Base-by-base conservation (phyloP, 768 basidiomycete genomes). In the Lepiota venenata region DNA sequence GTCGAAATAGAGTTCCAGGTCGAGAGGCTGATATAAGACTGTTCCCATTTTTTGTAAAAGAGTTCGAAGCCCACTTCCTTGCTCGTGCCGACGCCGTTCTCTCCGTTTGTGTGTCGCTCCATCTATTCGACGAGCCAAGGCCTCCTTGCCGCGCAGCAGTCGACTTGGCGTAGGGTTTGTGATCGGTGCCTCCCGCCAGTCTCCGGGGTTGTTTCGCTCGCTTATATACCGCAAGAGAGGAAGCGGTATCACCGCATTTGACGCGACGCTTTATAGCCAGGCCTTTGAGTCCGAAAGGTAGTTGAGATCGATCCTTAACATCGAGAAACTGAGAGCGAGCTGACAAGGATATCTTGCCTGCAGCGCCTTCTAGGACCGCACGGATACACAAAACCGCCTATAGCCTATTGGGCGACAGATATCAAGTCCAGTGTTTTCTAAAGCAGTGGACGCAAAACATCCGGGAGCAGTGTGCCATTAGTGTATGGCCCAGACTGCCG, bases 1-100 rank as follows among this genome's bases (percentile, higher is more conserved):
- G 58, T 42, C 58, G 61, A 66, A 65, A 63, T 68, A 66, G 58
- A 65, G 64, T 61, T 62, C 58, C 58, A 40, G 61, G 51, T 37
- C 43, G 51, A 52, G 54, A 58, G 53, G 47, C 52, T 57, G 61
- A 65, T 65, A 65, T 62, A 65, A 65, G 64, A 63, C 55, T 32
- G 45, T 55, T 48, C 22, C 38, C 36, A 12, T 47, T 42, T 47
- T 48, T 16, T 42, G 32, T 32, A 32, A 32, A 37, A 3, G n/a
- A 48, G 46, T 35, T 27, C 29, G 32, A 55, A 55, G 29, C 53
- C 53, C 47, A 41, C 53, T 21, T 51, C 43, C 46, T 27, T 14
- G 36, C 32, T 46, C 37, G 46, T 45, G 14, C 38, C 46, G 42
- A 47, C 45, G 12, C 18, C 32, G 53, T 42, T 42, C 38, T 37